Conservation (phyloP, 2,329 filamentous ascomycete species). For the Phaeosphaeriaceae sp. region DNA sequence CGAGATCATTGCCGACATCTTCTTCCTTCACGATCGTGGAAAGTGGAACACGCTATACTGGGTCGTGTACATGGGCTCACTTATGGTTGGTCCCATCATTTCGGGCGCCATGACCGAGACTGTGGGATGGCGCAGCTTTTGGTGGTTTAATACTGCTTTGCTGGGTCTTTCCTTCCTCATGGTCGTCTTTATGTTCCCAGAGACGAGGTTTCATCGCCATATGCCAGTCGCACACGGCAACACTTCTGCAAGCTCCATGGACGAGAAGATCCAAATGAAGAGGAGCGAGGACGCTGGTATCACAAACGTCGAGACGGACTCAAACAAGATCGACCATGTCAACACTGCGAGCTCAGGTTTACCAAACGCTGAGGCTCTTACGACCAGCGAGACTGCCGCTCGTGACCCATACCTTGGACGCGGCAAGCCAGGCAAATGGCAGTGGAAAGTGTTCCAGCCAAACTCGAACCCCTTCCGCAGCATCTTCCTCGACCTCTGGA, state of each 20-base stretch:
- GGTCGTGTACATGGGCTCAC: constrained; percentile 66
- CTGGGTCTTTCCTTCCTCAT: constrained; percentile 59
- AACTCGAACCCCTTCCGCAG: constrained; percentile 55
- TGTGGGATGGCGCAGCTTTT: constrained; percentile 68
- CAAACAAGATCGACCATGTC: constrained; percentile 34
- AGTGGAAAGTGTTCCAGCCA: constrained; percentile 63
- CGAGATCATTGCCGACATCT: constrained; percentile 68
- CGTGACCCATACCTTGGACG: constrained; percentile 64
- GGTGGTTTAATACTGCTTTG: constrained; percentile 69
- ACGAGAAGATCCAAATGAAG: constrained; percentile 27
- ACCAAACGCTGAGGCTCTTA: constrained; percentile 29
- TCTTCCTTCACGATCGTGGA: constrained; percentile 70
- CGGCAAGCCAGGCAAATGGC: constrained; percentile 61
- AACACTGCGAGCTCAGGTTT: constrained; percentile 24
- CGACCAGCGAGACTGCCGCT: constrained; percentile 47
- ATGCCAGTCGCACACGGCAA: constrained; percentile 31
- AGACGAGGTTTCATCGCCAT: constrained; percentile 65
- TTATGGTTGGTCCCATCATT: constrained; percentile 66
- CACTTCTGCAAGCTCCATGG: constrained; percentile 6
- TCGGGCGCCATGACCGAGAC: constrained; percentile 67
- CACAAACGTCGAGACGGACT: constrained; percentile 7
- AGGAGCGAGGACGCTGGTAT: constrained; percentile 17
- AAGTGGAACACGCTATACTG: constrained; percentile 69
- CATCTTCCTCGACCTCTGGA: constrained; percentile 63
- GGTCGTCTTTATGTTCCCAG: constrained; percentile 67